Evolutionary conservation across 202 grass and related monocot genomes (phyloP).

Genomic region (Setaria viridis): DNA sequence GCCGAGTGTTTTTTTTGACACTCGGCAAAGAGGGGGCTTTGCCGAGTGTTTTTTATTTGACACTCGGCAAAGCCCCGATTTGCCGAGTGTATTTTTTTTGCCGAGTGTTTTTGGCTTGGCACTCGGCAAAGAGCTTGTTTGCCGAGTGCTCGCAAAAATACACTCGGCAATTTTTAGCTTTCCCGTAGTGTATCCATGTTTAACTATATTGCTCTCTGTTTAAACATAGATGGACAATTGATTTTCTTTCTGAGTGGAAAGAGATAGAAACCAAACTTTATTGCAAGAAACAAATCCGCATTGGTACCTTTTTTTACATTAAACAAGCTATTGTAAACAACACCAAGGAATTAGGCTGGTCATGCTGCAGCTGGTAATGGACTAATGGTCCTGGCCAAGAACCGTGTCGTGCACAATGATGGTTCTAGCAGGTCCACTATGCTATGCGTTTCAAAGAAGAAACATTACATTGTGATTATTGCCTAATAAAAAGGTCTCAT

Average conservation of each 20-base stretch:
- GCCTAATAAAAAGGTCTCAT: background rate
- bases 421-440: background rate
- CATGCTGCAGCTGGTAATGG: background rate
- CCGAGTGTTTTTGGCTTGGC: too few species aligned
- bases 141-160: too few species aligned
- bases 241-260: background rate
- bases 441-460: background rate
- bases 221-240: background rate
- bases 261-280: background rate
- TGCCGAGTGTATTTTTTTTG: too few species aligned
- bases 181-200: background rate
- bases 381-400: background rate
- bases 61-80: too few species aligned
- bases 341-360: background rate
- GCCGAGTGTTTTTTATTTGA: too few species aligned
- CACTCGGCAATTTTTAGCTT: too few species aligned
- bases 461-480: background rate
- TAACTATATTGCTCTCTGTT: background rate
- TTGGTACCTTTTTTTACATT: background rate
- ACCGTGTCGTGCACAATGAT: background rate
- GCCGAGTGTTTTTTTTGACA: too few species aligned
- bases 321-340: background rate
- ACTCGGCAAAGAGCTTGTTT: too few species aligned
- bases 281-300: background rate
- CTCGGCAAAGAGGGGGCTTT: too few species aligned